Evolutionary conservation across 805 yeast species (phyloP), one percentile per base, ranked within the genome.

Genomic region (Zygoascus biomembranicola): DNA sequence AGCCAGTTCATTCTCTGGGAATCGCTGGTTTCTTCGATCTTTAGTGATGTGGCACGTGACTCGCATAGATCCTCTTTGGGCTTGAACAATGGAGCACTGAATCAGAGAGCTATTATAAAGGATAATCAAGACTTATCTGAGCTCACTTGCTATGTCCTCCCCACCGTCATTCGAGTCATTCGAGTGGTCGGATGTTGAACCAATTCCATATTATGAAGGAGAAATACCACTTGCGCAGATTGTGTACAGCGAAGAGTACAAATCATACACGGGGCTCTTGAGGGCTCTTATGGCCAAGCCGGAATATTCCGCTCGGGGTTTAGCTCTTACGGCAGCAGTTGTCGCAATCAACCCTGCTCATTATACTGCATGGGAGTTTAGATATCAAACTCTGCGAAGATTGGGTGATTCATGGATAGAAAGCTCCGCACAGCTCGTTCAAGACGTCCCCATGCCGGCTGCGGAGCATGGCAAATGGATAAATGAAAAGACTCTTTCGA

Each of bases 301-400:
- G 31, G 97, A 89, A 64, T 73, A 76, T 59, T 77, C 89, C 0
- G 82, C 79, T 43, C 73, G 98, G 55, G 89, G 96, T 0, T 68
- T 89, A 20, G 77, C 75, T 18, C 69, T 90, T 43, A 85, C 96
- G 0, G 74, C 77, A 13, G 67, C 69, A 26, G 84, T 85, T 2
- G 84, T 94, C 50, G 77, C 71, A 13, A 62, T 77, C 52, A 84
- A 87, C 41, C 90, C 97, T 0, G 95, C 97, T 0, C 96, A 92
- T 67, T 94, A 94, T 66, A 85, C 97, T 0, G 84, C 84, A 0
- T 94, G 98, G 98, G 69, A 67, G 48, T 73, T 69, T 58, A 62
- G 76, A 8, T 55, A 62, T 8, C 63, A 66, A 39, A 63, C 66
- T 20, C 56, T 68, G 37, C 57, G 61, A 32, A 52, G 52, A 5